Percentiles rank a stretch among this genome's conserved stretches.
Conservation (phyloP, 805 yeast species). For the Grigorovia jiainica region DNA sequence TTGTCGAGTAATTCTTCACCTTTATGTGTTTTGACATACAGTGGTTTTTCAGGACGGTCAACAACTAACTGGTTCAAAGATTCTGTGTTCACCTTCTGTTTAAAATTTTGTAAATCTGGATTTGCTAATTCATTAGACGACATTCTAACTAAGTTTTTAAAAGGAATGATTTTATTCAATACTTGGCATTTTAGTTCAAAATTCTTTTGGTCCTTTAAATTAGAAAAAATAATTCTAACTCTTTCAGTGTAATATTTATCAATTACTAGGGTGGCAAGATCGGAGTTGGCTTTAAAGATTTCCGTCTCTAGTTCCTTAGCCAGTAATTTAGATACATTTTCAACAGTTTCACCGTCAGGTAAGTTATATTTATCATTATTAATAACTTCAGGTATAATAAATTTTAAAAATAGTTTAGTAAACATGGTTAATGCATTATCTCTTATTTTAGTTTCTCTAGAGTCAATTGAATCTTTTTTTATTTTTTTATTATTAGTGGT, state of each 20-base stretch:
- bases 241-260: constrained; percentile 46
- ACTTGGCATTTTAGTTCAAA: constrained; percentile 48
- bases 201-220: constrained; percentile 49
- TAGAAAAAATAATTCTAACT: constrained; percentile 56
- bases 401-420: constrained; percentile 33
- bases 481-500: constrained; percentile 4
- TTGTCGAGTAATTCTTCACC: constrained; percentile 79
- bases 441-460: constrained; percentile 31
- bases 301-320: constrained; percentile 45
- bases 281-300: constrained; percentile 22
- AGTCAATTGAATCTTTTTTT: background rate
- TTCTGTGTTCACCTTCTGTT: constrained; percentile 61
- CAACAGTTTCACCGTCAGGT: constrained; percentile 26
- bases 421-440: constrained; percentile 45
- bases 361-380: constrained; percentile 8
- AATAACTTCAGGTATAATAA: constrained; percentile 26
- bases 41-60: constrained; percentile 48
- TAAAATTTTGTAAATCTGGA: constrained; percentile 62
- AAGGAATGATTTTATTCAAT: constrained; percentile 41
- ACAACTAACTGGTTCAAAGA: constrained; percentile 60
- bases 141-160: constrained; percentile 51
- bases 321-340: constrained; percentile 35
- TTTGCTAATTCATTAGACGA: constrained; percentile 69
- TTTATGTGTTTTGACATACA: constrained; percentile 72
- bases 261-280: background rate